A percentile compares a stretch with the other conserved stretches of the same genome.
phyloP scores from a whole-genome alignment of 2,329 filamentous ascomycete genomes.

The Epicoccum sorghinum region DNA sequence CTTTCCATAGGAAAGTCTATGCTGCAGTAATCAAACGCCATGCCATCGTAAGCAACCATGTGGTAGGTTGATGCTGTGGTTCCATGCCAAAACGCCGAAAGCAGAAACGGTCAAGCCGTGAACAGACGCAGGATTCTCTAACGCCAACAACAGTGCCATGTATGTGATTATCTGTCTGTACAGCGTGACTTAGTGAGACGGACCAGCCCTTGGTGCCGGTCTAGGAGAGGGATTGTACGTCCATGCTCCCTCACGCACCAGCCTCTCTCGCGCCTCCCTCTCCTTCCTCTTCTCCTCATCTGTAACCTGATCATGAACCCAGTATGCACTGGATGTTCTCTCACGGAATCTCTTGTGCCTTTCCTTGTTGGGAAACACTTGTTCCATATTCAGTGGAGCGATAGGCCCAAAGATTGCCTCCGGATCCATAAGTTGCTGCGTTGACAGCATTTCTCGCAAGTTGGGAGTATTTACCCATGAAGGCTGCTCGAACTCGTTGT shows the following conservation, averaged over 20 bases:
- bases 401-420: conserved; percentile 88
- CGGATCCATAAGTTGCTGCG: conserved; percentile 86
- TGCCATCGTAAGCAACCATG: conserved; percentile 14
- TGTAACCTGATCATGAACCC: conserved; percentile 83
- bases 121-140: neutral
- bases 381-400: conserved; percentile 88
- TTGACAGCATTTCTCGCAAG: conserved; percentile 73
- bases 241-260: conserved; percentile 86
- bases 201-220: conserved; percentile 26
- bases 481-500: conserved; percentile 69
- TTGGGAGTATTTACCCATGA: conserved; percentile 90
- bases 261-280: conserved; percentile 75
- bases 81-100: conserved; percentile 8
- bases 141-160: conserved; percentile 2
- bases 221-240: conserved; percentile 44
- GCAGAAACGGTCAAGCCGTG: neutral
- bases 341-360: conserved; percentile 88
- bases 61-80: conserved; percentile 8
- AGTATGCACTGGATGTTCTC: conserved; percentile 92
- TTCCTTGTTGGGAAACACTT: conserved; percentile 81
- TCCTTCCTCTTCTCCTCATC: conserved; percentile 86
- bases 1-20: conserved; percentile 14
- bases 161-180: neutral
- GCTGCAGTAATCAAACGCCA: conserved; percentile 10
- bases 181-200: conserved; percentile 4